Evolutionary conservation across 1,284 basidiomycete species (phyloP), one percentile per base, ranked within the genome.

Genomic region (Cryptococcus hybrid): DNA sequence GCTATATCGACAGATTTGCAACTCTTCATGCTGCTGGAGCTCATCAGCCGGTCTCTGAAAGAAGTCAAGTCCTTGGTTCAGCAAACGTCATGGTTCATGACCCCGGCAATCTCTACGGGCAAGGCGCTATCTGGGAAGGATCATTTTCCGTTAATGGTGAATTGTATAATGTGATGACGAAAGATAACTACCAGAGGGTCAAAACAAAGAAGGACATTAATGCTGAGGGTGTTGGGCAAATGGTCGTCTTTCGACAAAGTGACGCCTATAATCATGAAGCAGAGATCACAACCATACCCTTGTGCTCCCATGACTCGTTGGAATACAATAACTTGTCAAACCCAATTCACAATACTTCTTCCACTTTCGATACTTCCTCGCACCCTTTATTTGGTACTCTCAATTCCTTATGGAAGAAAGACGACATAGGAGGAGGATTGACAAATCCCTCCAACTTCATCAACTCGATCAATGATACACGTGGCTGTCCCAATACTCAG

Each of bases 401-500:
- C 42, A 15, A 37, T 15, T 24, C 35, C 46, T 42, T 61, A 3
- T 47, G 56, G 12, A 63, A 50, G 11, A 55, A 68, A 40, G 67
- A 69, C 42, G 70, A 74, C 58, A 74, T 68, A 12, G 54, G 51
- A 5, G 67, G 69, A 5, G 65, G 63, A 11, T 65, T 65, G 62
- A 60, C 55, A 12, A 52, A 55, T 42, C 58, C 63, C 7, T 62
- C 57, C 58, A 91, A 88, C 75, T 92, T 88, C 69, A 81, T 82
- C 53, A 75, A 83, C 65, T 79, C 75, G 42, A 92, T 92, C 63
- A 88, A 86, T 35, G 78, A 83, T 24, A 85, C 82, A 1, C 72
- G 76, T 2, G 91, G 92, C 8, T 95, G 92, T 74, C 88, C 90
- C 1, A 84, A 78, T 47, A 81, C 83, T 0, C 87, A 88, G 69